Evolutionary conservation across 2,329 filamentous ascomycete genomes (phyloP).

Genomic region (Xylaria sp.): DNA sequence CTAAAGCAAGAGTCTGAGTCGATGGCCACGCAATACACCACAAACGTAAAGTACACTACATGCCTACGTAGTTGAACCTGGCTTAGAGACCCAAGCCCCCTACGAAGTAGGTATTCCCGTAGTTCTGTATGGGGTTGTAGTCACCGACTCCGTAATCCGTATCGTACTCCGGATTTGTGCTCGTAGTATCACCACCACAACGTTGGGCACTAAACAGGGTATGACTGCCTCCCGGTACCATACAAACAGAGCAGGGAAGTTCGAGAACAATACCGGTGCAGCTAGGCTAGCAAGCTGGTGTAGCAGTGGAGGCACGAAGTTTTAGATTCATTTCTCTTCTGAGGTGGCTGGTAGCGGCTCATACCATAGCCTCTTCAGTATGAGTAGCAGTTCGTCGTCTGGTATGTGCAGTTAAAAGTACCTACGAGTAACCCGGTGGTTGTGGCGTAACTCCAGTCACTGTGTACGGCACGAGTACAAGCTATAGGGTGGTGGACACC

Average conservation of each 20-base stretch:
- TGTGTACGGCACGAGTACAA: neutral
- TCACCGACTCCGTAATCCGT: neutral
- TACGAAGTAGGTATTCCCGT: no score
- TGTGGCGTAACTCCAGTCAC: neutral
- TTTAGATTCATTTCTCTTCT: neutral
- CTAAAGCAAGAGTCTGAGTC: neutral
- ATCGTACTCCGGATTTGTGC: neutral
- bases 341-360: neutral
- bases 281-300: neutral
- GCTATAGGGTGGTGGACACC: neutral
- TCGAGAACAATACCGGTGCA: neutral
- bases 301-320: neutral
- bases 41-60: neutral
- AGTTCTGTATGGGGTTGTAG: no score
- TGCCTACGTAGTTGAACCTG: neutral
- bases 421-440: neutral
- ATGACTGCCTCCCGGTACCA: neutral
- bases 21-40: neutral
- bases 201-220: neutral
- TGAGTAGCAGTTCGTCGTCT: neutral
- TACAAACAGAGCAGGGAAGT: neutral
- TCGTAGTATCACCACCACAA: neutral
- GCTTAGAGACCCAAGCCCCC: neutral
- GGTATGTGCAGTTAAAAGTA: neutral
- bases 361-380: neutral